phyloP scores from a whole-genome alignment of 805 yeast species.

The Clavispora santaluciae region DNA sequence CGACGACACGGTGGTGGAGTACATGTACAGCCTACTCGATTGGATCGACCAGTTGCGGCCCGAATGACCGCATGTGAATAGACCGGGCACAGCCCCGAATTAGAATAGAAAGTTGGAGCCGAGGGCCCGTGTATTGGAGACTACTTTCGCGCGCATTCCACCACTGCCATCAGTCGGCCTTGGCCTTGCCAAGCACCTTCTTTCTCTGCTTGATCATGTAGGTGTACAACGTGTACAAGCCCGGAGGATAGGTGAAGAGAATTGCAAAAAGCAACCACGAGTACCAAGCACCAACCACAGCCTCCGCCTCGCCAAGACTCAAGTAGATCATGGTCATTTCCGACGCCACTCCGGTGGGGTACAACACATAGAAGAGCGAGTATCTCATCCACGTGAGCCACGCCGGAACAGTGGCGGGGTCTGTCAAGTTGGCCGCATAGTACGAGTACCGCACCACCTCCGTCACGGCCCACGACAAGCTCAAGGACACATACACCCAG shows the following conservation, averaged over 20 bases:
- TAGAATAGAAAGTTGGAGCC: no score
- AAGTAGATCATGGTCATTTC: constrained; percentile 68
- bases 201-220: constrained; percentile 88
- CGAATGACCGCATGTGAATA: no score
- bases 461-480: constrained; percentile 89
- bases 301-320: constrained; percentile 67
- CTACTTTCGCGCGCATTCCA: no score
- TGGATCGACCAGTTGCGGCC: constrained; percentile 24
- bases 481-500: constrained; percentile 62
- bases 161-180: constrained; percentile 6
- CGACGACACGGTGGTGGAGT: constrained; percentile 29
- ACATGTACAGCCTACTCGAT: constrained; percentile 24
- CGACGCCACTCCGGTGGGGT: constrained; percentile 89
- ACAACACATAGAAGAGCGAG: constrained; percentile 73
- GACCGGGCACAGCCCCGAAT: no score
- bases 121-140: no score
- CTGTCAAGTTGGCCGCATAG: constrained; percentile 65
- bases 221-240: constrained; percentile 75
- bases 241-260: constrained; percentile 74
- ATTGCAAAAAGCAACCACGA: constrained; percentile 51
- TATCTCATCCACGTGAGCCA: constrained; percentile 71
- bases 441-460: constrained; percentile 86
- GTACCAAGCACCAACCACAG: constrained; percentile 45
- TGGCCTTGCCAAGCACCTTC: constrained; percentile 53
- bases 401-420: constrained; percentile 49